Percentiles rank a stretch among this genome's conserved stretches.
Evolutionary conservation across 2,329 filamentous ascomycete species (phyloP).

Genomic region (Colletotrichum destructivum): DNA sequence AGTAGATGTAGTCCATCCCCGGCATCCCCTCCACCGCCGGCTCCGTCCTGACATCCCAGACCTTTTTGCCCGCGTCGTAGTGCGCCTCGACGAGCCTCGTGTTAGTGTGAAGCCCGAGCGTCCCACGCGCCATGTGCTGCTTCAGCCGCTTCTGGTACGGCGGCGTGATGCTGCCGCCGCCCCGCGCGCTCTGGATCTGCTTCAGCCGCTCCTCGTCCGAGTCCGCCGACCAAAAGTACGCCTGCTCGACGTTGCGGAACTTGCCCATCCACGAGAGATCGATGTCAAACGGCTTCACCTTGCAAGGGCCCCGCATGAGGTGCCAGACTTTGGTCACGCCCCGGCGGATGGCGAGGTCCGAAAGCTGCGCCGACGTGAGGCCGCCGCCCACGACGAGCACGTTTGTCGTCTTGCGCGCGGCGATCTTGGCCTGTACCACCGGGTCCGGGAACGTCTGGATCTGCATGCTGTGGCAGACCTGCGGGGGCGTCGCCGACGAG

Average conservation of each 20-base stretch:
- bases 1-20: slow-evolving; percentile 78
- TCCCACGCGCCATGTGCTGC: slow-evolving; percentile 66
- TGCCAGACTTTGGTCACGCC: slow-evolving; percentile 80
- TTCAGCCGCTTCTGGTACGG: slow-evolving; percentile 77
- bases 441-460: slow-evolving; percentile 71
- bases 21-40: slow-evolving; percentile 69
- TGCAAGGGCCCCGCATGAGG: slow-evolving; percentile 73
- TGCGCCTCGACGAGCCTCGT: slow-evolving; percentile 68
- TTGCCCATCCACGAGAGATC: slow-evolving; percentile 86
- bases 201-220: slow-evolving; percentile 77
- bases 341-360: slow-evolving; percentile 74
- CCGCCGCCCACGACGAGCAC: slow-evolving; percentile 83
- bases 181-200: slow-evolving; percentile 76
- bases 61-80: slow-evolving; percentile 62
- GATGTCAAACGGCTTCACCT: slow-evolving; percentile 84
- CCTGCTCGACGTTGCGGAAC: slow-evolving; percentile 83
- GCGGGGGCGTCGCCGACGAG: slow-evolving; percentile 48
- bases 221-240: slow-evolving; percentile 83
- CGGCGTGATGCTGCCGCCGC: slow-evolving; percentile 84
- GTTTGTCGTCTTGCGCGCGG: slow-evolving; percentile 66
- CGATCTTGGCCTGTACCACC: slow-evolving; percentile 67
- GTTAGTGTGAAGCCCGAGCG: slow-evolving; percentile 69
- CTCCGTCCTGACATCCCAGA: slow-evolving; percentile 64
- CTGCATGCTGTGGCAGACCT: slow-evolving; percentile 76
- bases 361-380: slow-evolving; percentile 81